Conservation (phyloP, 331 rosid genomes). For the Arachis monticola region DNA sequence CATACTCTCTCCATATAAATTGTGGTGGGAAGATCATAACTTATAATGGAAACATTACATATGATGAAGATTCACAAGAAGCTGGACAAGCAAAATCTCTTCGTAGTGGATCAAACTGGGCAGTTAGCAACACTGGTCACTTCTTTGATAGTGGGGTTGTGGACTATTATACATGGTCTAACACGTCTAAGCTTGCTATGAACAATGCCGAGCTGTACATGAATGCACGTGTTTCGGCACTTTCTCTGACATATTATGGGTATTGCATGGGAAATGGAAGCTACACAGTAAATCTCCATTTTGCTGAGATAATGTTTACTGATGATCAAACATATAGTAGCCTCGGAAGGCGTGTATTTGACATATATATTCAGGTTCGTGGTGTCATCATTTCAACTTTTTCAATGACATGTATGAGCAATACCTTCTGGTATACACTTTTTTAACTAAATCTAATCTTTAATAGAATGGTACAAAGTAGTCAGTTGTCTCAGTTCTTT, state of each 20-base stretch:
- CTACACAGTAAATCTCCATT: constrained; percentile 72
- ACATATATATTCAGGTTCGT: constrained; percentile 77
- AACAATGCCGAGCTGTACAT: constrained; percentile 53
- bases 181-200: constrained; percentile 51
- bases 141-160: constrained; percentile 44
- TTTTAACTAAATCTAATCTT: too few relatives aligned
- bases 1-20: constrained; percentile 60
- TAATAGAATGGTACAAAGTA: too few relatives aligned
- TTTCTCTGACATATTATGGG: constrained; percentile 74
- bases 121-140: constrained; percentile 67
- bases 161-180: constrained; percentile 35
- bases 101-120: constrained; percentile 55
- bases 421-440: too few relatives aligned
- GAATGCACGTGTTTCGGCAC: constrained; percentile 73
- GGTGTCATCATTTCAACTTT: constrained; percentile 9
- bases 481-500: background rate
- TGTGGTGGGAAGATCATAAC: constrained; percentile 64
- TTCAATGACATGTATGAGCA: background rate
- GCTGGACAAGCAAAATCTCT: constrained; percentile 44
- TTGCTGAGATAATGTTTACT: constrained; percentile 74
- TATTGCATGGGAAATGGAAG: constrained; percentile 69
- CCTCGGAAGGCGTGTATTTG: constrained; percentile 84
- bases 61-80: constrained; percentile 45
- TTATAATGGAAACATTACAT: constrained; percentile 38
- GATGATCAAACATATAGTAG: constrained; percentile 51